A percentile compares a stretch with the other conserved stretches of the same genome.
phyloP scores from a whole-genome alignment of 2,329 filamentous ascomycete genomes.

The Lasiodiplodia hormozganensis region DNA sequence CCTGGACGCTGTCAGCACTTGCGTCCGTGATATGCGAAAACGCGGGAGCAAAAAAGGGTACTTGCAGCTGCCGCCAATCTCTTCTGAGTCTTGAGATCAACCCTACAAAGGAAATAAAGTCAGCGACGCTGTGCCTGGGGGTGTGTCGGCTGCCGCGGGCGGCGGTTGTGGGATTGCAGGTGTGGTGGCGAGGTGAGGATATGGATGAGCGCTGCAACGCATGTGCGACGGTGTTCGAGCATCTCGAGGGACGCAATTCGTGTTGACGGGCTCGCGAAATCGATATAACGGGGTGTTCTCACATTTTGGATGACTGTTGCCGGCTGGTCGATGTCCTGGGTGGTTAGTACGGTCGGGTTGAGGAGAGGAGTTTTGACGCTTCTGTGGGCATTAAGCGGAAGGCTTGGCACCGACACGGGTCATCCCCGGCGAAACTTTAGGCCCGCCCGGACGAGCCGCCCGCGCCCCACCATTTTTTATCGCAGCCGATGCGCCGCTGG shows the following conservation, averaged over 20 bases:
- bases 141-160: slow-evolving; percentile 34
- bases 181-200: slow-evolving; percentile 36
- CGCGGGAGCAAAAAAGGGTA: neutral
- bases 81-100: slow-evolving; percentile 99
- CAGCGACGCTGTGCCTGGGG: slow-evolving; percentile 39
- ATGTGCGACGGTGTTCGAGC: slow-evolving; percentile 5
- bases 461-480: neutral
- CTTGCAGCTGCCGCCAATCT: slow-evolving; percentile 91
- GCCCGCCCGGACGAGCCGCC: neutral
- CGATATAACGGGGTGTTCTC: slow-evolving; percentile 41
- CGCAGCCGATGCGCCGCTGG: neutral
- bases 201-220: slow-evolving; percentile 14
- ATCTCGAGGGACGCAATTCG: slow-evolving; percentile 13
- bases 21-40: neutral
- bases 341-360: slow-evolving; percentile 27
- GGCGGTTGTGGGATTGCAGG: slow-evolving; percentile 33
- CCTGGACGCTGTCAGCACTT: neutral
- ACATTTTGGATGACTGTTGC: slow-evolving; percentile 52
- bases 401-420: neutral
- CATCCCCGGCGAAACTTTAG: slow-evolving; percentile 7
- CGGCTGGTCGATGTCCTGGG: slow-evolving; percentile 40
- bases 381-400: slow-evolving; percentile 14
- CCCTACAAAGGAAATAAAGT: slow-evolving; percentile 66
- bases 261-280: slow-evolving; percentile 30
- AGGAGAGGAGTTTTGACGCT: slow-evolving; percentile 26